Conservation (phyloP, 176 grass and related monocot species). For the Carex pumila region DNA sequence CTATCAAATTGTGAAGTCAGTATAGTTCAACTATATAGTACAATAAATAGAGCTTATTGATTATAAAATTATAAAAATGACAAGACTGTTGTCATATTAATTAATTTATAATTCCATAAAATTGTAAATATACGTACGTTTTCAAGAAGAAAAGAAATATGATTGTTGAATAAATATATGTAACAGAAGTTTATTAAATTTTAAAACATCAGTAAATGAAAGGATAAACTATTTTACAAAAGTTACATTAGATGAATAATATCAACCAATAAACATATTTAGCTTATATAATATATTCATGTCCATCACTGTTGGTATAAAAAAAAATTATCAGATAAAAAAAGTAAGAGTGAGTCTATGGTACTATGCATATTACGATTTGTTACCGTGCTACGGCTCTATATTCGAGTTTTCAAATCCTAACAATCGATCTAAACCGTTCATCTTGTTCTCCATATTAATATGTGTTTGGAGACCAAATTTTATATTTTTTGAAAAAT, state of each 20-base stretch:
- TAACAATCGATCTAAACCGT: no score
- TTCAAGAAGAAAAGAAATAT: background rate
- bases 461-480: no score
- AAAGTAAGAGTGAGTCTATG: no score
- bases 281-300: background rate
- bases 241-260: background rate
- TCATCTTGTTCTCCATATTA: no score
- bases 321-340: background rate
- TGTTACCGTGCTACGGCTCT: no score
- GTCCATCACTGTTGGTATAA: background rate
- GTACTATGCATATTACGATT: no score
- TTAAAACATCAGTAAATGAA: background rate
- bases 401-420: no score
- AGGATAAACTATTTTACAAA: background rate
- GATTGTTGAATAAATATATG: background rate
- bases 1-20: background rate
- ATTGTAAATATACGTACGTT: background rate
- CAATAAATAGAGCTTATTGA: background rate
- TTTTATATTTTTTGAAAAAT: no score
- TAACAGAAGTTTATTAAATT: background rate
- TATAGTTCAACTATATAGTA: background rate
- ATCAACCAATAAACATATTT: background rate
- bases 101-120: background rate
- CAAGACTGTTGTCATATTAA: background rate
- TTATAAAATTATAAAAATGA: background rate